Evolutionary conservation across 352 stramenopile species (phyloP).

Genomic region (Pythium sp.): DNA sequence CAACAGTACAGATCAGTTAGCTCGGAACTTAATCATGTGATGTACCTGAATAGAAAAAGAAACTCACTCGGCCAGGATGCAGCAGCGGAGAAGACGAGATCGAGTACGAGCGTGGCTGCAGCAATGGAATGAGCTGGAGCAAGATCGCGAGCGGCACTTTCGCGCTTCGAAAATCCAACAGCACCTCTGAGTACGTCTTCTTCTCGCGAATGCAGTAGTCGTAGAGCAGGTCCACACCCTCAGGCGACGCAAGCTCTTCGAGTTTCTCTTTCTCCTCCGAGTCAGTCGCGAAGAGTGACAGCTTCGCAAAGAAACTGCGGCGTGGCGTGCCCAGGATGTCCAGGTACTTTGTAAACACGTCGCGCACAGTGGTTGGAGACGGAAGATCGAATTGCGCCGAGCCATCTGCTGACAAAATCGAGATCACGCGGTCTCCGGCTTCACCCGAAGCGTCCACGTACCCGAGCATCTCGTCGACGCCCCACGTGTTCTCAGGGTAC

Average conservation of each 20-base stretch:
- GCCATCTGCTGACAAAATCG: conserved; percentile 47
- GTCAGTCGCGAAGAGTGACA: conserved; percentile 80
- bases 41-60: neutral
- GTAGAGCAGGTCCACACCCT: conserved; percentile 90
- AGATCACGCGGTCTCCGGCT: conserved; percentile 33
- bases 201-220: conserved; percentile 93
- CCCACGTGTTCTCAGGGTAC: conserved; percentile 74
- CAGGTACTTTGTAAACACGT: conserved; percentile 84
- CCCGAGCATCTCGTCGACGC: conserved; percentile 65
- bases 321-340: conserved; percentile 86
- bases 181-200: conserved; percentile 86
- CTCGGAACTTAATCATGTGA: neutral
- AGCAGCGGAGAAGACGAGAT: conserved; percentile 85
- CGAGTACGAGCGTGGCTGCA: conserved; percentile 90
- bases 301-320: conserved; percentile 83
- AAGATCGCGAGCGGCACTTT: conserved; percentile 64
- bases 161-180: conserved; percentile 85
- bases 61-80: conserved; percentile 32
- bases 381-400: conserved; percentile 52
- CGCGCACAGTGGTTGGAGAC: conserved; percentile 39
- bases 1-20: neutral
- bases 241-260: conserved; percentile 81
- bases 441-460: conserved; percentile 26
- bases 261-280: conserved; percentile 92
- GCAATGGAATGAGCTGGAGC: conserved; percentile 78